These are phyloP conservation scores for Zygosaccharomyces gambellarensis DNA, from an alignment of 805 yeast genomes.

Conservation along the genomic window DNA sequence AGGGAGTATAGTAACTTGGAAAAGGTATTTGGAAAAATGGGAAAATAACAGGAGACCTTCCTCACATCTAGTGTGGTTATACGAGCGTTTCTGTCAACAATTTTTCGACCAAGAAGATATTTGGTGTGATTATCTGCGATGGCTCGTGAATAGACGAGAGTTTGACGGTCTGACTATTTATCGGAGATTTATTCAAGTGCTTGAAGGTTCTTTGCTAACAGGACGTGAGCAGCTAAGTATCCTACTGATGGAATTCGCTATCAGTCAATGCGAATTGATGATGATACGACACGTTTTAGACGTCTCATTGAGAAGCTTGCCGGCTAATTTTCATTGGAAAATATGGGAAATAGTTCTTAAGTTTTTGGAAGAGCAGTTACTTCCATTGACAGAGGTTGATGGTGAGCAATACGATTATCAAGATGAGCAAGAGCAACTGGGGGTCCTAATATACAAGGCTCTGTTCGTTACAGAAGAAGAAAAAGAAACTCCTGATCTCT, in stretches of 20 bases:
- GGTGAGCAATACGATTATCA: conserved; percentile 7
- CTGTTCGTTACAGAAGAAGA: conserved; percentile 10
- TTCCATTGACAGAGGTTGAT: conserved; percentile 16
- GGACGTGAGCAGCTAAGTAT: conserved; percentile 48
- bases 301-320: conserved; percentile 16
- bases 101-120: conserved; percentile 15
- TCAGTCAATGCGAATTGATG: conserved; percentile 35
- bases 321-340: conserved; percentile 18
- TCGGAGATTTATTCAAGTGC: conserved; percentile 25
- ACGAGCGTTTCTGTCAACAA: conserved; percentile 37
- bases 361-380: conserved; percentile 18
- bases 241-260: conserved; percentile 47
- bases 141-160: conserved; percentile 21
- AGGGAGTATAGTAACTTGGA: conserved; percentile 40
- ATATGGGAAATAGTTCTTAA: conserved; percentile 25
- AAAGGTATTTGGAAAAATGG: conserved; percentile 40
- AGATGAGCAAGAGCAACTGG: conserved; percentile 14
- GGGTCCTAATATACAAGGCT: conserved; percentile 8
- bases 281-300: conserved; percentile 29
- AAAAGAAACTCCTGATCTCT: conserved; percentile 11
- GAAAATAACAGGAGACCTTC: conserved; percentile 12
- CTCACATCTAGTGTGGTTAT: conserved; percentile 24
- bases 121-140: conserved; percentile 40
- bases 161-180: conserved; percentile 34
- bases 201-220: conserved; percentile 25